A percentile compares a stretch with the other conserved stretches of the same genome.
These are phyloP conservation scores for Allium fistulosum DNA, from an alignment of 106 monocot species.

Conservation along the genomic window DNA sequence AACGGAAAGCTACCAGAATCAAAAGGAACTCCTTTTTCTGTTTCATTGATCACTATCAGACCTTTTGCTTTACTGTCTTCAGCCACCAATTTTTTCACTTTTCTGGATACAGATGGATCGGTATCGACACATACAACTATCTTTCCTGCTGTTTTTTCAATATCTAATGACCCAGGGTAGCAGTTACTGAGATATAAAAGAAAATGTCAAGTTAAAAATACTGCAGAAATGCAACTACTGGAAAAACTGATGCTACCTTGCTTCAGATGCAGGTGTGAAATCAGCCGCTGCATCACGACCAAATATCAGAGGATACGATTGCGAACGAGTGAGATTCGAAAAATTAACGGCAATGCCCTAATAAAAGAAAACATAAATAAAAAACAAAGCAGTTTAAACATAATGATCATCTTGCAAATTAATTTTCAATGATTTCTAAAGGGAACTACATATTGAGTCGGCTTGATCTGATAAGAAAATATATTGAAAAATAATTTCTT, in stretches of 20 bases:
- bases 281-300: slow-evolving; percentile 62
- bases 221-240: not conserved
- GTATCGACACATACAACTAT: slow-evolving; percentile 71
- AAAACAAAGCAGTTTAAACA: too few species aligned
- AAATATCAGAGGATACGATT: slow-evolving; percentile 56
- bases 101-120: slow-evolving; percentile 59
- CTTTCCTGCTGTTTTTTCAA: slow-evolving; percentile 53
- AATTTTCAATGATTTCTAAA: too few species aligned
- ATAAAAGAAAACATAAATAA: not conserved
- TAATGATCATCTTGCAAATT: too few species aligned
- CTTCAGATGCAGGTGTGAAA: slow-evolving; percentile 71
- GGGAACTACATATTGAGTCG: too few species aligned
- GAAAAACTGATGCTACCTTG: slow-evolving; percentile 43
- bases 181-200: slow-evolving; percentile 56
- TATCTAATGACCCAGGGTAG: slow-evolving; percentile 87
- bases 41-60: slow-evolving; percentile 66
- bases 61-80: slow-evolving; percentile 63
- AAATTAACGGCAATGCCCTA: slow-evolving; percentile 86
- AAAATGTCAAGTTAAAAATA: not conserved
- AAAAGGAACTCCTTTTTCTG: slow-evolving; percentile 55
- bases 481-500: too few species aligned
- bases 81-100: slow-evolving; percentile 81
- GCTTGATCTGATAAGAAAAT: too few species aligned
- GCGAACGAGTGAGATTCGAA: slow-evolving; percentile 62
- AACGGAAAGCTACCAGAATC: slow-evolving; percentile 82